These are phyloP conservation scores for Monosporozyma servazzii DNA, from an alignment of 805 yeast species.

Conservation along the genomic window DNA sequence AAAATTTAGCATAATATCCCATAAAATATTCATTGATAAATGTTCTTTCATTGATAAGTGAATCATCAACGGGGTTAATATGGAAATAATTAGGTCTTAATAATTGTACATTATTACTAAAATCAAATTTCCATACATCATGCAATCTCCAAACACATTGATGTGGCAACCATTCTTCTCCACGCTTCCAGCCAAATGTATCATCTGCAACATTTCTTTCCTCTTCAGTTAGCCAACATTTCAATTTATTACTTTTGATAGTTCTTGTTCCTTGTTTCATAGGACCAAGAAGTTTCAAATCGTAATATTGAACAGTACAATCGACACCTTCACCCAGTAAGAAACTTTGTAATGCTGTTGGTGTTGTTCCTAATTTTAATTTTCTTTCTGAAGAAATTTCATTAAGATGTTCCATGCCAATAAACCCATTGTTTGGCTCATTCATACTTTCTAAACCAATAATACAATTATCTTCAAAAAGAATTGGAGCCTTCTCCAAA, in stretches of 20 bases:
- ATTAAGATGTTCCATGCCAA: slow-evolving; percentile 52
- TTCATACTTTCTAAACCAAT: slow-evolving; percentile 79
- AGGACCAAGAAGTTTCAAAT: slow-evolving; percentile 70
- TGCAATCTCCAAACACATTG: slow-evolving; percentile 73
- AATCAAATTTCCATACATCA: slow-evolving; percentile 59
- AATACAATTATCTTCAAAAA: slow-evolving; percentile 36
- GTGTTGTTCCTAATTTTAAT: slow-evolving; percentile 70
- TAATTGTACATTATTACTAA: slow-evolving; percentile 25
- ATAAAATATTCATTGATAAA: slow-evolving; percentile 61
- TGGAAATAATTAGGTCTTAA: slow-evolving; percentile 45
- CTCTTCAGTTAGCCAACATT: slow-evolving; percentile 57
- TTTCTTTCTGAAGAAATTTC: slow-evolving; percentile 51
- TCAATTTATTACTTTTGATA: slow-evolving; percentile 35
- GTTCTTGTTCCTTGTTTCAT: slow-evolving; percentile 45
- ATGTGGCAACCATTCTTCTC: slow-evolving; percentile 57
- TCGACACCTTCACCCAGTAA: slow-evolving; percentile 71
- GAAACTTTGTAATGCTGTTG: slow-evolving; percentile 69
- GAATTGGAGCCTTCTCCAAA: slow-evolving; percentile 33
- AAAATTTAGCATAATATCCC: slow-evolving; percentile 47
- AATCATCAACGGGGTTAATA: background rate
- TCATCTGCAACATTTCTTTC: slow-evolving; percentile 39
- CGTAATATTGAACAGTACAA: slow-evolving; percentile 53
- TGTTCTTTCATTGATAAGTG: slow-evolving; percentile 37
- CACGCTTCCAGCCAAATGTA: slow-evolving; percentile 64
- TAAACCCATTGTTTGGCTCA: slow-evolving; percentile 73